These are phyloP conservation scores for Colletotrichum chlorophyti DNA, from an alignment of 2,329 filamentous ascomycete species.

Conservation along the genomic window DNA sequence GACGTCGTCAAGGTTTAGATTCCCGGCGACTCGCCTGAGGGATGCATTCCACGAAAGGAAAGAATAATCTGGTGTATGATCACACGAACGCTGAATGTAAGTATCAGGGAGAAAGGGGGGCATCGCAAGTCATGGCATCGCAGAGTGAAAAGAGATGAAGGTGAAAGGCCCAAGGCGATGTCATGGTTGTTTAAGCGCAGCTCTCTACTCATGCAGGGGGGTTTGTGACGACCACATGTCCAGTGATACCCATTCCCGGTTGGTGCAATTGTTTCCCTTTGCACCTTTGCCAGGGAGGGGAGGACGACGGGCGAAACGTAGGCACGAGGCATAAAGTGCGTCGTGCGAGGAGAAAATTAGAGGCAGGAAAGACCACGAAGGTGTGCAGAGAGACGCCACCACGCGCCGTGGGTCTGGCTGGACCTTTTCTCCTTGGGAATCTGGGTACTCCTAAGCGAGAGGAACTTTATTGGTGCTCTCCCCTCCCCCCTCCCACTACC, in stretches of 20 bases:
- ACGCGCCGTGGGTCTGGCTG: too few relatives aligned
- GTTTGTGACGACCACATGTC: too few relatives aligned
- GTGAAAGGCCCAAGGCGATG: not conserved
- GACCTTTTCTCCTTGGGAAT: too few relatives aligned
- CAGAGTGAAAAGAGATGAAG: not conserved
- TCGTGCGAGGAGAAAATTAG: too few relatives aligned
- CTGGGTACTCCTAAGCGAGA: too few relatives aligned
- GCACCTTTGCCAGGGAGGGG: not conserved
- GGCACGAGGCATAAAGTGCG: not conserved
- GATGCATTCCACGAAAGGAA: too few relatives aligned
- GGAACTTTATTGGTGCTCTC: too few relatives aligned
- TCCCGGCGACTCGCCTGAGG: too few relatives aligned
- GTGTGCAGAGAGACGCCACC: not conserved
- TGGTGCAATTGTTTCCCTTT: not conserved
- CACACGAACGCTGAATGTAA: not conserved
- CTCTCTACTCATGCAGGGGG: slow-evolving; percentile 19
- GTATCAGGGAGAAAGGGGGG: not conserved
- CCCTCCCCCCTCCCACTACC: too few relatives aligned
- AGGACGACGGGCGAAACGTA: not conserved
- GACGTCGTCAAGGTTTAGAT: too few relatives aligned
- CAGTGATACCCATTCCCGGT: too few relatives aligned
- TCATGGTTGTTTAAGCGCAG: slow-evolving; percentile 1
- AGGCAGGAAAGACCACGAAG: not conserved
- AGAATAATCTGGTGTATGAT: too few relatives aligned
- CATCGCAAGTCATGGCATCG: not conserved